Percentiles rank a stretch among this genome's conserved stretches.
phyloP scores from a whole-genome alignment of 306 rosid species.

The Begonia masoniana region DNA sequence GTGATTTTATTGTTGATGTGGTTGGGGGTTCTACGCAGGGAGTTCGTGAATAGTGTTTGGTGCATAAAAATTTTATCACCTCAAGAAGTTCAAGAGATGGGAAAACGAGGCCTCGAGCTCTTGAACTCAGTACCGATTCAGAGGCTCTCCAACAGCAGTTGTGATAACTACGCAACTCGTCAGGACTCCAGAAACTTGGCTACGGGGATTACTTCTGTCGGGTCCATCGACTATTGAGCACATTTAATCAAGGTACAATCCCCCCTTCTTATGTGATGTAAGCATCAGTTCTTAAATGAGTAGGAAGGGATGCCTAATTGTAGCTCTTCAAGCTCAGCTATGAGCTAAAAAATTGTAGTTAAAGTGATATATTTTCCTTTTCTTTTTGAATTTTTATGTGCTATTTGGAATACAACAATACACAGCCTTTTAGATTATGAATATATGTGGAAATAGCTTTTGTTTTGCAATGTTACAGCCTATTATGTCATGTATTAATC shows the following conservation, averaged over 20 bases:
- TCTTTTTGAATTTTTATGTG: no score
- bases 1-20: no score
- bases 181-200: conserved; percentile 72
- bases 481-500: no score
- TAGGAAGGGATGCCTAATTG: no score
- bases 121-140: conserved; percentile 67
- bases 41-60: conserved; percentile 89
- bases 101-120: conserved; percentile 66
- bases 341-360: no score
- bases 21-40: conserved; percentile 31
- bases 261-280: conserved; percentile 27
- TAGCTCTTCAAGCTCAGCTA: no score
- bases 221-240: conserved; percentile 67
- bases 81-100: conserved; percentile 92
- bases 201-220: conserved; percentile 65
- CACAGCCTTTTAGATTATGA: no score
- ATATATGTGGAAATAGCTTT: no score
- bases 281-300: conserved; percentile 15
- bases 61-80: conserved; percentile 93
- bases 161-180: conserved; percentile 60
- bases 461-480: no score
- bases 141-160: conserved; percentile 54
- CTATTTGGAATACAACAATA: no score
- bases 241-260: conserved; percentile 1
- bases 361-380: no score